phyloP scores from a whole-genome alignment of 164 flowering plant genomes.

The Aristolochia californica region DNA sequence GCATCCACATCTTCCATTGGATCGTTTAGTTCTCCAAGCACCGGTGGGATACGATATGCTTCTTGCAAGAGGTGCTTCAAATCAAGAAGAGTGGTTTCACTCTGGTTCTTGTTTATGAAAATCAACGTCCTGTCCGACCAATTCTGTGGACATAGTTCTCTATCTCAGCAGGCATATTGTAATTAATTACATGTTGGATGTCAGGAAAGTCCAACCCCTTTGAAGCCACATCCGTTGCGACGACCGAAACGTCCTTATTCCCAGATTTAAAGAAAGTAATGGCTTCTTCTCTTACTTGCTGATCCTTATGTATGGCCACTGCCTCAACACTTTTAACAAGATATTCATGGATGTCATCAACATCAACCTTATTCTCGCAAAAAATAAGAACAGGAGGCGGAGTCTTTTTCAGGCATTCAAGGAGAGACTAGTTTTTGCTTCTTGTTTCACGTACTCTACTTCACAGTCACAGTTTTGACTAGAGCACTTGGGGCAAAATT shows the following conservation, averaged over 20 bases:
- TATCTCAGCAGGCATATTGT: slow-evolving; percentile 96
- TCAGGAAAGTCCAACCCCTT: slow-evolving; percentile 98
- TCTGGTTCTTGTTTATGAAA: slow-evolving; percentile 91
- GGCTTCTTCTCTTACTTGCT: slow-evolving; percentile 90
- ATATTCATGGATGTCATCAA: slow-evolving; percentile 94
- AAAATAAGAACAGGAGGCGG: slow-evolving; percentile 87
- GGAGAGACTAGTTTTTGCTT: slow-evolving; percentile 91
- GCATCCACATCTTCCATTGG: slow-evolving; percentile 83
- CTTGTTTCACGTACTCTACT: slow-evolving; percentile 94
- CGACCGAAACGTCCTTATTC: slow-evolving; percentile 88
- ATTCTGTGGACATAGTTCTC: slow-evolving; percentile 90
- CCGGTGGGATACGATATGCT: slow-evolving; percentile 96
- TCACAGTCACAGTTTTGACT: slow-evolving; percentile 86
- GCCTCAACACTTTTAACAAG: slow-evolving; percentile 96
- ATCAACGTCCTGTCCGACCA: slow-evolving; percentile 94
- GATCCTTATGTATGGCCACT: slow-evolving; percentile 91
- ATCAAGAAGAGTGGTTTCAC: slow-evolving; percentile 88
- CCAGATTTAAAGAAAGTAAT: slow-evolving; percentile 84
- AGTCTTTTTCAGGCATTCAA: slow-evolving; percentile 88
- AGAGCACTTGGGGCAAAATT: slow-evolving; percentile 81
- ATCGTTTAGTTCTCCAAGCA: slow-evolving; percentile 80
- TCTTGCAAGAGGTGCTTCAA: slow-evolving; percentile 86
- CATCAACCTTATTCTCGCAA: slow-evolving; percentile 96
- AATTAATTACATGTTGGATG: slow-evolving; percentile 85
- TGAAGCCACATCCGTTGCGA: slow-evolving; percentile 96